Percentiles rank a stretch among this genome's conserved stretches.
phyloP scores from a whole-genome alignment of 2,329 filamentous ascomycete genomes.

The Fusarium chlamydosporum region DNA sequence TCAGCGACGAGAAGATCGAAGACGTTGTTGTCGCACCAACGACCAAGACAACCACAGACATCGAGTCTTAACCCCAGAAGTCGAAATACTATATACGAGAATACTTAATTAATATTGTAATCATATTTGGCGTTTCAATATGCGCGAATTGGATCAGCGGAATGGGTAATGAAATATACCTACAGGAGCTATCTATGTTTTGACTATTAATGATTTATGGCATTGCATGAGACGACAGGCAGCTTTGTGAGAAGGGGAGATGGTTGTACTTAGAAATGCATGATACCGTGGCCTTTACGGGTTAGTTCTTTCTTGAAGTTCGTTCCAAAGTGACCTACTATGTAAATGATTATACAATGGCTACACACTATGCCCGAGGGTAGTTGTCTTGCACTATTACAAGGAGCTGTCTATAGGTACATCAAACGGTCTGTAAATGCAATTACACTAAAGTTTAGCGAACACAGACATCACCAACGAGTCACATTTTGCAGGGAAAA shows the following conservation, averaged over 20 bases:
- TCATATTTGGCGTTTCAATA: conserved; percentile 17
- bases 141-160: conserved; percentile 3
- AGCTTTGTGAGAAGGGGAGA: conserved; percentile 3
- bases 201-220: conserved; percentile 10
- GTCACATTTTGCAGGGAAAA: background rate
- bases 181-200: background rate
- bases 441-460: too few relatives aligned
- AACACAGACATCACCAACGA: background rate
- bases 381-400: too few relatives aligned
- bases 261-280: background rate
- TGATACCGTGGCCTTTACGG: background rate
- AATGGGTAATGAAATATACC: conserved; percentile 8
- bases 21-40: conserved; percentile 67
- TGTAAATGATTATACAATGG: background rate
- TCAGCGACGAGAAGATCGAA: conserved; percentile 84
- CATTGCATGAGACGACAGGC: conserved; percentile 2
- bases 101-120: conserved; percentile 26
- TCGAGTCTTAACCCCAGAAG: conserved; percentile 33
- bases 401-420: too few relatives aligned
- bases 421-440: too few relatives aligned
- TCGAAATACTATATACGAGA: conserved; percentile 2
- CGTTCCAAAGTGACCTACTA: background rate
- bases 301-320: background rate
- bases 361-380: background rate
- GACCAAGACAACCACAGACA: conserved; percentile 36